Evolutionary conservation across 2,329 filamentous ascomycete species (phyloP), one percentile per base, ranked within the genome.

Genomic region (Xylariaceae sp.): DNA sequence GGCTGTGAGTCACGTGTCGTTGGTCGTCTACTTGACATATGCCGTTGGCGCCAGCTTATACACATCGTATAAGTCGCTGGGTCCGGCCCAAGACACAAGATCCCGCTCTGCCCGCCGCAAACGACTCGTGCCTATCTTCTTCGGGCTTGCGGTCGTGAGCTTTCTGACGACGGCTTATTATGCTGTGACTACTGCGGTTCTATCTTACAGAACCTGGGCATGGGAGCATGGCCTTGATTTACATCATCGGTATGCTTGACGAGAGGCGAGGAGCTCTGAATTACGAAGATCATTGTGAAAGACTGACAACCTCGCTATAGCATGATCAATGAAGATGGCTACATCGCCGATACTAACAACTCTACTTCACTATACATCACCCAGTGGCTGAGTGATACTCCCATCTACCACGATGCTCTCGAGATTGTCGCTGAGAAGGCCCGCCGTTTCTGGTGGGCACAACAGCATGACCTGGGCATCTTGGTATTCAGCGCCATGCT

Each of bases 361-460:
- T 60, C 61, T 5, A 60, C 57, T 12, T 43, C 55, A 11, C 58
- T 69, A 48, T 59, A 73, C 37, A 55, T 77, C 36, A 68, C 68
- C 10, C 68, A 71, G 21, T 83, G 79, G 79, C 58, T 79, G 47
- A 70, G 66, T 37, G 74, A 81, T 27, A 73, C 73, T 2, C 69
- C 77, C 20, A 58, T 82, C 19, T 70, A 76, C 50, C 62, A 63
- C 7, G 75, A 80, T 58, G 71, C 73, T 10, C 68, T 80, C 46
- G 73, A 77, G 48, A 76, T 80, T 20, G 66, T 80, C 4, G 68
- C 76, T 6, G 74, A 76, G 55, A 76, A 72, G 40, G 68, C 73
- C 3, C 72, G 75, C 39, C 73, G 78, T 14, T 75, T 80, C 57
- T 80, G 80, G 73, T 84, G 81, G 76, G 78, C 75, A 6, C 77